Evolutionary conservation across 306 rosid species (phyloP).

Genomic region (Psophocarpus tetragonolobus): DNA sequence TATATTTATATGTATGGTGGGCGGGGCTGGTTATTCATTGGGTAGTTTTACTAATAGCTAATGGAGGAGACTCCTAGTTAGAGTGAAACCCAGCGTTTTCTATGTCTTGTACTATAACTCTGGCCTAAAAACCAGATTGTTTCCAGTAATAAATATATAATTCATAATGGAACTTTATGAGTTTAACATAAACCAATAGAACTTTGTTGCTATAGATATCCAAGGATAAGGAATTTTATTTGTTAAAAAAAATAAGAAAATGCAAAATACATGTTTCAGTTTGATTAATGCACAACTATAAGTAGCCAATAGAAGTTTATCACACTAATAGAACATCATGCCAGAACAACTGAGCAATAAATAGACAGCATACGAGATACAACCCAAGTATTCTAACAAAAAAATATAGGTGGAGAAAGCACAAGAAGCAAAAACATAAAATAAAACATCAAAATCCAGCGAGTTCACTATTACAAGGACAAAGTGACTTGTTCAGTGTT

Average conservation of each 20-base stretch:
- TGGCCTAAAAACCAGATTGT: neutral
- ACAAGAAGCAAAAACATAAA: neutral
- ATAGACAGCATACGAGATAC: neutral
- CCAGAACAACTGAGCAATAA: neutral
- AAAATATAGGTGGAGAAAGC: neutral
- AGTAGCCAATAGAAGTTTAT: neutral
- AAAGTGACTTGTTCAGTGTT: conserved; percentile 45
- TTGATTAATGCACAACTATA: conserved; percentile 18
- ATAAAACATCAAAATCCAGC: neutral
- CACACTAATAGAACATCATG: conserved; percentile 21
- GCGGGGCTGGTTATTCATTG: neutral
- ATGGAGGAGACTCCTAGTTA: neutral
- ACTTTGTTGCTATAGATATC: conserved; percentile 10
- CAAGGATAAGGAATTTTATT: neutral
- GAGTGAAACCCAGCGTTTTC: neutral
- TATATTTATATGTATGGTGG: neutral
- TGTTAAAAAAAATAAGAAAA: conserved; percentile 6
- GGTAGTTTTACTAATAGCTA: neutral
- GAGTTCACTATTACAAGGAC: conserved; percentile 7
- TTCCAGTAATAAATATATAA: neutral
- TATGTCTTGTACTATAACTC: neutral
- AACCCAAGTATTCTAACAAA: conserved; percentile 11
- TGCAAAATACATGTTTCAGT: conserved; percentile 6
- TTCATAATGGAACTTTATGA: neutral
- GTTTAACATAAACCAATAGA: neutral